A percentile compares a stretch with the other conserved stretches of the same genome.
These are phyloP conservation scores for Arctium lappa DNA, from an alignment of 129 eudicot genomes.

Conservation along the genomic window DNA sequence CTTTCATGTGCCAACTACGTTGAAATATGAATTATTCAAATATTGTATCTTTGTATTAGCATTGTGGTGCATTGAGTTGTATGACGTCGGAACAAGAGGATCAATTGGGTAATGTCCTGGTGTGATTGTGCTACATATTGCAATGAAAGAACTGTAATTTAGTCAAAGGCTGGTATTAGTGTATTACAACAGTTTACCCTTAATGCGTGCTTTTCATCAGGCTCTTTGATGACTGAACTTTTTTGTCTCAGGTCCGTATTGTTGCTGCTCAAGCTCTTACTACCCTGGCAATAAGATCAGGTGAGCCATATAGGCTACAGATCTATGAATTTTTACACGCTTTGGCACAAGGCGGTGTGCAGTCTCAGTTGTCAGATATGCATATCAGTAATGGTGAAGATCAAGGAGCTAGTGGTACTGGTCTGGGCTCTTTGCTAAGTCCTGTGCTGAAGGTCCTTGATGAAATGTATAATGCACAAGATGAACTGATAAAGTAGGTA, in stretches of 20 bases:
- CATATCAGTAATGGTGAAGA: slow-evolving; percentile 92
- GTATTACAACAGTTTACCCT: background rate
- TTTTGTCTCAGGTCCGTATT: slow-evolving; percentile 58
- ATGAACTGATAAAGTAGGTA: slow-evolving; percentile 76
- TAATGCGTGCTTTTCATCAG: slow-evolving; percentile 4
- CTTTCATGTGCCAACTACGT: background rate
- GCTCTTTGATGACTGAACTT: background rate
- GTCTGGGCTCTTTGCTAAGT: slow-evolving; percentile 79
- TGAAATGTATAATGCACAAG: slow-evolving; percentile 86
- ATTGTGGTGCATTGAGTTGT: background rate
- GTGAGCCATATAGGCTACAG: slow-evolving; percentile 96
- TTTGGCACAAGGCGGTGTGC: slow-evolving; percentile 83
- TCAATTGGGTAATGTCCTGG: background rate
- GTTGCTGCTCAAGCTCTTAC: slow-evolving; percentile 89
- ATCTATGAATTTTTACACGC: slow-evolving; percentile 81
- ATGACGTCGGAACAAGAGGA: background rate
- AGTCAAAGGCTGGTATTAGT: background rate
- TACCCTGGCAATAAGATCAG: slow-evolving; percentile 84
- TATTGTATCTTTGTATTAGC: background rate
- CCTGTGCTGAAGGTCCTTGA: slow-evolving; percentile 87
- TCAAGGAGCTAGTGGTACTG: slow-evolving; percentile 94
- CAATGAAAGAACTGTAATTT: background rate
- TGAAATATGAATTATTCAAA: background rate
- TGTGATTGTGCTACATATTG: background rate
- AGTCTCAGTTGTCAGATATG: slow-evolving; percentile 77